Percentiles rank a stretch among this genome's conserved stretches.
Conservation (phyloP, 495 filamentous ascomycete species). For the Penicillium desertorum region DNA sequence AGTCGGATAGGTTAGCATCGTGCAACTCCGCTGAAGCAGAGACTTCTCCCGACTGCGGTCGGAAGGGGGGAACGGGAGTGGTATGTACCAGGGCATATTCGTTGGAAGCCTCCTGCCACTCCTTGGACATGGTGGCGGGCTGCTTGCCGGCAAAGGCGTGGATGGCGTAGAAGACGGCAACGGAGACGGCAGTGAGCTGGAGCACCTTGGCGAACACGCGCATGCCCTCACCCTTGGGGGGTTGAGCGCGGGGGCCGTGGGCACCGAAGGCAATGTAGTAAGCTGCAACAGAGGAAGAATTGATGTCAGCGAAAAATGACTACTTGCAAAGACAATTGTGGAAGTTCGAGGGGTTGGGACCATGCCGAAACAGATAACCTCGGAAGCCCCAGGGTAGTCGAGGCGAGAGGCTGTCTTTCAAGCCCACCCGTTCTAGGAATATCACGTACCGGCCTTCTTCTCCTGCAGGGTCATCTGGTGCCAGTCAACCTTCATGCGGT, state of each 20-base stretch:
- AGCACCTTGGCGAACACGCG: slow-evolving; percentile 70
- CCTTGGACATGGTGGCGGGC: slow-evolving; percentile 88
- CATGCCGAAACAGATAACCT: slow-evolving; percentile 15
- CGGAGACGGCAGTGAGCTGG: slow-evolving; percentile 57
- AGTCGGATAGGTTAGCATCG: slow-evolving; percentile 20
- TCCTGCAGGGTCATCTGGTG: slow-evolving; percentile 89
- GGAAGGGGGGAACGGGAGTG: slow-evolving; percentile 10
- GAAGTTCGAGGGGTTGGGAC: slow-evolving; percentile 1
- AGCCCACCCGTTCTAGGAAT: not conserved
- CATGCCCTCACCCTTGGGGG: slow-evolving; percentile 78
- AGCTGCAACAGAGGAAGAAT: slow-evolving; percentile 53
- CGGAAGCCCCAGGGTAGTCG: slow-evolving; percentile 24
- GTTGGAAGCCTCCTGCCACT: slow-evolving; percentile 89
- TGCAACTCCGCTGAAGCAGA: slow-evolving; percentile 6
- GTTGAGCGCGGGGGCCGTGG: slow-evolving; percentile 81
- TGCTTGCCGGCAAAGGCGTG: slow-evolving; percentile 63
- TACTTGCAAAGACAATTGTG: slow-evolving; percentile 13
- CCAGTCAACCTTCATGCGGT: slow-evolving; percentile 98
- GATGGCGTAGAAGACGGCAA: slow-evolving; percentile 64
- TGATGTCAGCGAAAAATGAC: slow-evolving; percentile 22
- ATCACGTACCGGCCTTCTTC: slow-evolving; percentile 94
- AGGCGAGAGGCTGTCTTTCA: slow-evolving; percentile 3
- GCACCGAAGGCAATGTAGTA: slow-evolving; percentile 98
- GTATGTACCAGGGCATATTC: slow-evolving; percentile 80
- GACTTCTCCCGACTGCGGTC: slow-evolving; percentile 9